phyloP scores from a whole-genome alignment of 306 rosid genomes.

The Sicyos baderoa region DNA sequence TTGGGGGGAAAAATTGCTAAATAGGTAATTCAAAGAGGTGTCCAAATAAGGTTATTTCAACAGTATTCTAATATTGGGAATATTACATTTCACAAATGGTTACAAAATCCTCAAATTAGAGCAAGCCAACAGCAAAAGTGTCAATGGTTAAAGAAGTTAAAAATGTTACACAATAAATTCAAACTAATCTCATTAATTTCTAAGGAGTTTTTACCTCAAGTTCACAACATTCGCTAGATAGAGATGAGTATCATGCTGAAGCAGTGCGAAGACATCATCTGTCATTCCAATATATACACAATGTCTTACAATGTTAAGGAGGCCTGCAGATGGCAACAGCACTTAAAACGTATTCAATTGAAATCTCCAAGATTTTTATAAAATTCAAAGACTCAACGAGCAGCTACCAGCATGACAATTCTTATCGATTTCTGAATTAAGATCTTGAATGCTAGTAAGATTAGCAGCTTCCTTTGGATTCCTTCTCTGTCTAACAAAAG shows the following conservation, averaged over 20 bases:
- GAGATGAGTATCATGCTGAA: conserved; percentile 85
- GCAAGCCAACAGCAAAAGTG: conserved; percentile 5
- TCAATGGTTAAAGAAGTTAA: neutral
- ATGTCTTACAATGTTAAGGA: conserved; percentile 68
- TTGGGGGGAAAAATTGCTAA: neutral
- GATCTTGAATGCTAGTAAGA: conserved; percentile 71
- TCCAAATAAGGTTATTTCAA: neutral
- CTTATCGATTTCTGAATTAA: conserved; percentile 53
- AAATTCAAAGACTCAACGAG: neutral
- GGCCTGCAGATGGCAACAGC: conserved; percentile 40
- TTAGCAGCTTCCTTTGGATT: conserved; percentile 63
- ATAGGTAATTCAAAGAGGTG: conserved; percentile 4
- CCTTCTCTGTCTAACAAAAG: conserved; percentile 82
- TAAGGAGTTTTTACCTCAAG: conserved; percentile 50
- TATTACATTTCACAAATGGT: neutral
- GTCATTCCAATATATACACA: conserved; percentile 93
- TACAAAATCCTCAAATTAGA: neutral
- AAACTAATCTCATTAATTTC: neutral
- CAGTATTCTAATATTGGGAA: neutral
- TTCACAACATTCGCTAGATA: conserved; percentile 81
- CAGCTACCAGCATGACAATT: conserved; percentile 58
- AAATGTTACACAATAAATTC: conserved; percentile 6
- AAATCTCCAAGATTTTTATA: neutral
- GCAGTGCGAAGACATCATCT: conserved; percentile 76
- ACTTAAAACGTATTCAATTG: neutral